Percentiles rank a stretch among this genome's conserved stretches.
phyloP scores from a whole-genome alignment of 768 basidiomycete genomes.

The Phylloporus scabripes region DNA sequence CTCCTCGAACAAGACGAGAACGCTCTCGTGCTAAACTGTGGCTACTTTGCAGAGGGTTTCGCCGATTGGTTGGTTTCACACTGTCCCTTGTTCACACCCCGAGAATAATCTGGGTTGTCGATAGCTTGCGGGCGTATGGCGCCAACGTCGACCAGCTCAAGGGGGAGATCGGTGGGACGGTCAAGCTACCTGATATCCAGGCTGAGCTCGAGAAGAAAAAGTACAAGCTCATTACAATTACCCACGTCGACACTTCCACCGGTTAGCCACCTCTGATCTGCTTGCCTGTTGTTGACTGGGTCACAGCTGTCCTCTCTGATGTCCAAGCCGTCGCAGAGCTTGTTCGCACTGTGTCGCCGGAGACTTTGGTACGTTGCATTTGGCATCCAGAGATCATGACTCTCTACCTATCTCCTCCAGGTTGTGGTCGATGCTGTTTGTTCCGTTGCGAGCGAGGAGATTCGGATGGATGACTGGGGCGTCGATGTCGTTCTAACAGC shows the following conservation, averaged over 20 bases:
- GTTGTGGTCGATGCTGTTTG: slow-evolving; percentile 91
- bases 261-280: slow-evolving; percentile 31
- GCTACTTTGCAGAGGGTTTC: slow-evolving; percentile 93
- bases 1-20: slow-evolving; percentile 77
- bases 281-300: background rate
- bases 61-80: slow-evolving; percentile 60
- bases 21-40: slow-evolving; percentile 79
- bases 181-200: slow-evolving; percentile 55
- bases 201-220: slow-evolving; percentile 67
- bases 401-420: slow-evolving; percentile 31
- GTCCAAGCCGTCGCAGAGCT: slow-evolving; percentile 69
- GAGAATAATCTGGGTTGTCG: background rate
- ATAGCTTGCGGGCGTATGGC: slow-evolving; percentile 80
- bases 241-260: slow-evolving; percentile 93
- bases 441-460: slow-evolving; percentile 93
- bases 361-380: slow-evolving; percentile 58
- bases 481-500: slow-evolving; percentile 86
- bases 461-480: slow-evolving; percentile 89
- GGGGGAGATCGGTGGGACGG: slow-evolving; percentile 77
- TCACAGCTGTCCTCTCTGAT: slow-evolving; percentile 75
- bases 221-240: slow-evolving; percentile 88
- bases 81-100: background rate
- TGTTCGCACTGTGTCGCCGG: slow-evolving; percentile 73
- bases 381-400: background rate
- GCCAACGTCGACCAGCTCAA: slow-evolving; percentile 80